Conservation (phyloP, 306 rosid species). For the Begonia loranthoides region DNA sequence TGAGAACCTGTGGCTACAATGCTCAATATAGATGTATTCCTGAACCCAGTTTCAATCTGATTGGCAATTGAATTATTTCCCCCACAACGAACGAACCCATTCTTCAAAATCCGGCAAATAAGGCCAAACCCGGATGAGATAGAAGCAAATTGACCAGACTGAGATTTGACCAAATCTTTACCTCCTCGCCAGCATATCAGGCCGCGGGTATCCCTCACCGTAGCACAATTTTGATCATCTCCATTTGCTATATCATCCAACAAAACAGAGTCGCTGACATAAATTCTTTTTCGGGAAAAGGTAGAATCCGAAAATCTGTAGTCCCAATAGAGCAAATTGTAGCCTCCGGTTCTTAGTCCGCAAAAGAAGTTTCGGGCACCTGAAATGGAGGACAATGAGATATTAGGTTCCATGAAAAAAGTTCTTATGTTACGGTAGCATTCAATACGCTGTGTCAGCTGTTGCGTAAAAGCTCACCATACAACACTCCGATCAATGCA, state of each 20-base stretch:
- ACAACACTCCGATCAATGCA: too few species aligned
- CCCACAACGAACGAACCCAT: constrained; percentile 42
- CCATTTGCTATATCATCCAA: constrained; percentile 59
- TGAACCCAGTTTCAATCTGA: constrained; percentile 27
- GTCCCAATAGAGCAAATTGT: constrained; percentile 45
- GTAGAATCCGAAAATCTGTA: constrained; percentile 6
- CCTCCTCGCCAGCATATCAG: constrained; percentile 51
- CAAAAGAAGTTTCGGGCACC: constrained; percentile 57
- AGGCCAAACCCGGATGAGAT: constrained; percentile 69
- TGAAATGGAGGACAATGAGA: constrained; percentile 43
- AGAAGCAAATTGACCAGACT: constrained; percentile 24
- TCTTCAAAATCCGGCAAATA: constrained; percentile 57
- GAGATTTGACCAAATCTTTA: background rate
- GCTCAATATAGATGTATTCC: constrained; percentile 37
- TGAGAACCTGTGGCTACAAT: constrained; percentile 49
- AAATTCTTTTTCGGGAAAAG: constrained; percentile 31
- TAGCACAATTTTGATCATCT: constrained; percentile 52
- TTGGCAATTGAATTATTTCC: constrained; percentile 21
- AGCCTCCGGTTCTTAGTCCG: constrained; percentile 57
- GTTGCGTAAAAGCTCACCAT: too few species aligned
- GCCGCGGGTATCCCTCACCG: constrained; percentile 21
- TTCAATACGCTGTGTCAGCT: constrained; percentile 34
- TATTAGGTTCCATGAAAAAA: constrained; percentile 25
- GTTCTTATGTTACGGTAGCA: constrained; percentile 42
- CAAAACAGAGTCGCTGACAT: constrained; percentile 13